Evolutionary conservation across 106 monocot genomes (phyloP), one percentile per base, ranked within the genome.

Genomic region (Dendrobium officinale): DNA sequence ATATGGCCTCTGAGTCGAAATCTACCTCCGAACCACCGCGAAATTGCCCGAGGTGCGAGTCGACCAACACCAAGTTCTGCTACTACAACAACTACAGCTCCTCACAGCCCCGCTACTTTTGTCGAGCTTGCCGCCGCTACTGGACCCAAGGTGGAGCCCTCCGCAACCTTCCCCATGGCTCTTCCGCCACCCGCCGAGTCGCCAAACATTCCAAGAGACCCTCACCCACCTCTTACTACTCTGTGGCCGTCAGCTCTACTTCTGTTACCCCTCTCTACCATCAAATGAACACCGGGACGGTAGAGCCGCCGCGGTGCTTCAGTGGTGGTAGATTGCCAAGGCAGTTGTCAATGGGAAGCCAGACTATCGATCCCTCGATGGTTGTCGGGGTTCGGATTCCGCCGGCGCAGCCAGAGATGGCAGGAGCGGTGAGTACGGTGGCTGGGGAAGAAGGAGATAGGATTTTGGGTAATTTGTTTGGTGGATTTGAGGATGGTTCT

Each of bases 51-150:
- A 84, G 95, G 47, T 96, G 95, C 83, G 86, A 96, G 78, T 96
- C 95, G 37, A 56, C 91, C 80, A 91, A 96, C 86, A 96, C 95
- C 47, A 96, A 96, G 81, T 96, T 96, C 82, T 96, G 95, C 83
- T 96, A 96, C 89, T 96, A 96, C 95, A 96, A 96, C 91, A 96
- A 96, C 82, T 96, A 96, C 84, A 96, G 95, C 85, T 74, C 74
- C 18, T 19, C 74, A 2, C 74, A 74, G 16, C 74, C 74, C 43
- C 74, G 74, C 74, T 44, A 74, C 74, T 74, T 74, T 43, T 74
- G 74, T 18, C 74, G 74, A 0, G 19, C 74, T 18, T 74, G 74
- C 43, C 74, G 74, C 20, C 74, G 74, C 42, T 74, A 74, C 43
- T 74, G 74, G 74, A 74, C 74, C 41, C 43, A 74, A 20, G 74